These are phyloP conservation scores for Suillus americanus DNA, from an alignment of 768 basidiomycete genomes.

Conservation along the genomic window DNA sequence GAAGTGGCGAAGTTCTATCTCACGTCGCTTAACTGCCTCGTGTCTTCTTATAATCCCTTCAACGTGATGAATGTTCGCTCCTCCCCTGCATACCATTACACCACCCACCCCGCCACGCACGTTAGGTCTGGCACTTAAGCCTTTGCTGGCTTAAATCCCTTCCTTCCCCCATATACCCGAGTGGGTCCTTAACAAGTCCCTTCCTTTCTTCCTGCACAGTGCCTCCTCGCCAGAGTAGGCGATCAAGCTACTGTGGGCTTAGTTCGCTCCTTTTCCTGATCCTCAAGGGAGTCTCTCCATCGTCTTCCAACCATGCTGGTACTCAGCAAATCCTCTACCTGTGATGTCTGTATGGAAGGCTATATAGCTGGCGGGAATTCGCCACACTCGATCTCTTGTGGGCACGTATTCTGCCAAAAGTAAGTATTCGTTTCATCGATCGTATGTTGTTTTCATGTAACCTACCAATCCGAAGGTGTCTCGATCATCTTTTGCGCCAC, in stretches of 20 bases:
- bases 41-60: slow-evolving; percentile 34
- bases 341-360: slow-evolving; percentile 74
- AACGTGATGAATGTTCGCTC: slow-evolving; percentile 20
- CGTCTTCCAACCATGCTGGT: slow-evolving; percentile 57
- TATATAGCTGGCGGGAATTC: slow-evolving; percentile 53
- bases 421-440: slow-evolving; percentile 26
- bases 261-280: slow-evolving; percentile 13
- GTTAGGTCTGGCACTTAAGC: slow-evolving; percentile 24
- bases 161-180: slow-evolving; percentile 20
- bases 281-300: not conserved
- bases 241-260: not conserved
- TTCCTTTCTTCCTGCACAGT: slow-evolving; percentile 11
- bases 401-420: slow-evolving; percentile 66
- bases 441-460: slow-evolving; percentile 7
- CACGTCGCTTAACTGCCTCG: slow-evolving; percentile 37
- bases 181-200: slow-evolving; percentile 38
- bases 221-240: not conserved
- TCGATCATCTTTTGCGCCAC: slow-evolving; percentile 46
- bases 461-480: slow-evolving; percentile 44
- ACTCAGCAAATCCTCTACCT: slow-evolving; percentile 61
- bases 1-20: slow-evolving; percentile 26
- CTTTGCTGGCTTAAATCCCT: slow-evolving; percentile 17
- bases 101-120: slow-evolving; percentile 30
- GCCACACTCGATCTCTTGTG: slow-evolving; percentile 68
- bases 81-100: slow-evolving; percentile 23